Conservation (phyloP, 2,329 filamentous ascomycete species). For the Fusarium lateritium region DNA sequence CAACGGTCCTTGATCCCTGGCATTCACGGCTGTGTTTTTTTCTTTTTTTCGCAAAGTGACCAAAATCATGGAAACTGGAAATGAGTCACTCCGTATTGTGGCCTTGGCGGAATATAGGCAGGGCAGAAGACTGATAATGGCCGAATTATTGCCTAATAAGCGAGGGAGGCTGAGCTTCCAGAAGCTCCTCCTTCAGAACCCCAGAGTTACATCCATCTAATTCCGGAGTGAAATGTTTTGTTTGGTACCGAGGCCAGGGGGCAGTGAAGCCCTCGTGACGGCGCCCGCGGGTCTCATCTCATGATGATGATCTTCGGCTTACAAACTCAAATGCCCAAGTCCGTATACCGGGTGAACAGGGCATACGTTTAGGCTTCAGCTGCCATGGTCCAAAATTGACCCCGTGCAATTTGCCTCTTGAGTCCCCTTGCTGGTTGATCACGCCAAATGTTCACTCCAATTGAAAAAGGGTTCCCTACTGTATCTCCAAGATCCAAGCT, state of each 20-base stretch:
- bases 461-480: not conserved
- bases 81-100: conserved; percentile 34
- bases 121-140: conserved; percentile 3
- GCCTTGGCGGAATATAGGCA: conserved; percentile 20
- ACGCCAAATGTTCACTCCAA: not conserved
- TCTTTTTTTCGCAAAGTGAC: conserved; percentile 14
- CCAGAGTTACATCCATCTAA: conserved; percentile 1
- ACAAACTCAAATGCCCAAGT: conserved; percentile 1
- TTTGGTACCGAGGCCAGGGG: not conserved
- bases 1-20: conserved; percentile 33
- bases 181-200: conserved; percentile 9
- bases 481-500: conserved; percentile 3
- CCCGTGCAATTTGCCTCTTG: conserved; percentile 19
- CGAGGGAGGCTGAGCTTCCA: conserved; percentile 35
- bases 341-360: not conserved
- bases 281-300: conserved; percentile 15
- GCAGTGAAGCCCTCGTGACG: conserved; percentile 18
- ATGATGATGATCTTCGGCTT: conserved; percentile 12
- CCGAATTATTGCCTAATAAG: conserved; percentile 9
- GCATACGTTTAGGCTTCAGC: not conserved
- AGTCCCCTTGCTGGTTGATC: conserved; percentile 2
- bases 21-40: conserved; percentile 6
- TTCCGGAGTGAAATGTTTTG: not conserved
- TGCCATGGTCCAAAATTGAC: not conserved
- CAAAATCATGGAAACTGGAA: conserved; percentile 27